These are phyloP conservation scores for Fistulinella cinereoalba DNA, from an alignment of 1,284 basidiomycete species.

Conservation along the genomic window DNA sequence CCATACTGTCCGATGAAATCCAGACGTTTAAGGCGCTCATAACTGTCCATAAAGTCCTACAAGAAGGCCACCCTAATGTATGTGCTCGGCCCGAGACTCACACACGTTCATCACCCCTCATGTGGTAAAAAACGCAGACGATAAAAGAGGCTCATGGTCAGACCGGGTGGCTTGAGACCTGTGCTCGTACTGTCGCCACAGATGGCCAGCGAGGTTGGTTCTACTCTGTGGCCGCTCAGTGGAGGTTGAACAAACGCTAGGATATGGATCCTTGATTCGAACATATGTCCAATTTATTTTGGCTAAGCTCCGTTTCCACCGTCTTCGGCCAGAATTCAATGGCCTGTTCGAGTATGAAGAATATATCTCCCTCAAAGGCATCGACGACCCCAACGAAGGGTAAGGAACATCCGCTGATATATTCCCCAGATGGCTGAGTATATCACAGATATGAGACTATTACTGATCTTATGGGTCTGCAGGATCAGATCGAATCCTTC, in stretches of 20 bases:
- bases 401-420: constrained; percentile 38
- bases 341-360: constrained; percentile 97
- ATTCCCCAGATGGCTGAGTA: constrained; percentile 14
- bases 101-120: constrained; percentile 11
- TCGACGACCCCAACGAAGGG: constrained; percentile 98
- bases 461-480: constrained; percentile 90
- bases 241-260: constrained; percentile 43
- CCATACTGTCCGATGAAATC: constrained; percentile 91
- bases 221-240: no score
- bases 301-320: constrained; percentile 93
- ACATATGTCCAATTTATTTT: constrained; percentile 94
- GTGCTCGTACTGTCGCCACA: constrained; percentile 79
- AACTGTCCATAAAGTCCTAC: constrained; percentile 92
- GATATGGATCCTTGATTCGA: constrained; percentile 87
- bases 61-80: constrained; percentile 92
- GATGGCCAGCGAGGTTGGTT: constrained; percentile 75
- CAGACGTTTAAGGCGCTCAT: constrained; percentile 97
- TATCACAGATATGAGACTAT: constrained; percentile 86
- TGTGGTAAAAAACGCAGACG: constrained; percentile 51
- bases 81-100: constrained; percentile 32
- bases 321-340: constrained; percentile 92
- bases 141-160: constrained; percentile 96
- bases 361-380: constrained; percentile 92
- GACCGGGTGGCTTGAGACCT: constrained; percentile 95
- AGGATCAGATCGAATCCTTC: constrained; percentile 97